Evolutionary conservation across 2,329 filamentous ascomycete species (phyloP), one percentile per base, ranked within the genome.

Genomic region (Fusarium clavum): DNA sequence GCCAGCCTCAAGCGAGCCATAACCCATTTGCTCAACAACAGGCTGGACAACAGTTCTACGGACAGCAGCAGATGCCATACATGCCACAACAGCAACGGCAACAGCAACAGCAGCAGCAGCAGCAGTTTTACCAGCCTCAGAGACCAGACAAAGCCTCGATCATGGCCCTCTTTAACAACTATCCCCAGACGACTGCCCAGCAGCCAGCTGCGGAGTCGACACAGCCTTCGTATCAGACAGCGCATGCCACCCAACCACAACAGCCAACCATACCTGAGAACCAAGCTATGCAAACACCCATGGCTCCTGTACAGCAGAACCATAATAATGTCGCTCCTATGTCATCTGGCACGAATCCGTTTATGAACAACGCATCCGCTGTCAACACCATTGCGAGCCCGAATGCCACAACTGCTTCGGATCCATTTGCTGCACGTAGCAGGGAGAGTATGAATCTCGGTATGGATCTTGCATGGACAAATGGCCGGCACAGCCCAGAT

Each of bases 401-500:
- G n/a, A 66, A 61, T 53, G 22, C 30, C 6, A 72, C 73, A 43
- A 46, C 68, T 51, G 56, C 77, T 32, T 61, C 75, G 83, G 88
- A 32, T 85, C 88, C 75, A 72, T 85, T 74, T 77, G 75, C 67
- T 75, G 75, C 74, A 61, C 69, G 66, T 64, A 94, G 91, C 74
- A 86, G 91, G 51, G 92, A 94, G 76, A 94, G 92, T 78, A 88
- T 93, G 77, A 88, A 84, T 58, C 85, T 89, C 70, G 87, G 91
- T 43, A 84, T 88, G 78, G 88, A 88, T 59, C 86, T 90, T 83
- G 85, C 87, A 47, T 90, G 87, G 87, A 84, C 84, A 73, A 91
- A 90, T 73, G 92, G 92, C 12, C 83, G 92, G 44, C 92, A 94
- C 76, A 94, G 91, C 73, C 92, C 92, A 6, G 92, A 94, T 79